Conservation (phyloP, 805 yeast species). For the Komagataella populi region DNA sequence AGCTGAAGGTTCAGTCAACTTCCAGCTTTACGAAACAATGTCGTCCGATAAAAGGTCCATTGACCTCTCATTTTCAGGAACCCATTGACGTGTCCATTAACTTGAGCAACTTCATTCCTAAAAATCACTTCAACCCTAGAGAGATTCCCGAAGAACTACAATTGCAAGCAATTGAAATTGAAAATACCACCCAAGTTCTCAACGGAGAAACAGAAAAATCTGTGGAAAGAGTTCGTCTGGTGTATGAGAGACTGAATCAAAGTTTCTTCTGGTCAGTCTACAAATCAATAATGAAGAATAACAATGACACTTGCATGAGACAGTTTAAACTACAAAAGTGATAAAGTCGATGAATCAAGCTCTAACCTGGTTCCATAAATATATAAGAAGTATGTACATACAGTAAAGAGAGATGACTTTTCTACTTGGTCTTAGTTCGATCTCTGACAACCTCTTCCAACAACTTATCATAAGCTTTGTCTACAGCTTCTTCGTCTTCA, state of each 20-base stretch:
- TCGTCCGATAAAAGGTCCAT: neutral
- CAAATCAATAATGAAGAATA: neutral
- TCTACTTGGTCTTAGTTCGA: slow-evolving; percentile 26
- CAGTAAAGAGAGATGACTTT: neutral
- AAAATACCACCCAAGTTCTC: neutral
- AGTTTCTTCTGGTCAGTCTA: neutral
- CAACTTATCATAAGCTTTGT: slow-evolving; percentile 56
- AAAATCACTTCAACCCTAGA: neutral
- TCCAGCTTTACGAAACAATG: neutral
- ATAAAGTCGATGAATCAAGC: neutral
- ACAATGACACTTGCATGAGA: neutral
- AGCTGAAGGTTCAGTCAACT: neutral
- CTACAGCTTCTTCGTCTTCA: slow-evolving; percentile 9
- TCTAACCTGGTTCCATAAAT: neutral
- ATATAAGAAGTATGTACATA: neutral
- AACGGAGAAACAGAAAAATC: neutral
- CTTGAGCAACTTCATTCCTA: neutral
- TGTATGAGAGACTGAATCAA: neutral
- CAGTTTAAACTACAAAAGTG: neutral
- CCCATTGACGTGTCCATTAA: neutral
- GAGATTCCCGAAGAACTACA: neutral
- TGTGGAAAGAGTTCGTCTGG: neutral
- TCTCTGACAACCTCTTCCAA: slow-evolving; percentile 56
- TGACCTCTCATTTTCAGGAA: neutral
- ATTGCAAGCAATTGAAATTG: neutral